Percentiles rank a stretch among this genome's conserved stretches.
Conservation (phyloP, 2,329 filamentous ascomycete genomes). For the Clonostachys byssicola region DNA sequence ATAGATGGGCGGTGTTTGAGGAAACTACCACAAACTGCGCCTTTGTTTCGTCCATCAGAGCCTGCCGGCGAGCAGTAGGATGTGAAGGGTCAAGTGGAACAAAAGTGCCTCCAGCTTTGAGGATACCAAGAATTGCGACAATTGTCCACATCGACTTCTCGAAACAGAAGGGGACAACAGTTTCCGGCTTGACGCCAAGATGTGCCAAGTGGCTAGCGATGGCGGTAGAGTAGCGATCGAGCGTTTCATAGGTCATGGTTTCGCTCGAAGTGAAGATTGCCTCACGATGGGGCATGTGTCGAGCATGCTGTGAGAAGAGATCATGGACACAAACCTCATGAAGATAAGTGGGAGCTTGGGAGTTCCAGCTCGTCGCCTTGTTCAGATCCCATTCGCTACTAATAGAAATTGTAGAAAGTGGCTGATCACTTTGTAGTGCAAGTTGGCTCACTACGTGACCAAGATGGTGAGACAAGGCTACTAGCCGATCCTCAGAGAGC, state of each 20-base stretch:
- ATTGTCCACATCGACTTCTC: slow-evolving; percentile 17
- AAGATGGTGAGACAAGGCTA: slow-evolving; percentile 2
- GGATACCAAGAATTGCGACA: slow-evolving; percentile 14
- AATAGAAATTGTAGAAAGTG: not conserved
- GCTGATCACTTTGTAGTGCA: not conserved
- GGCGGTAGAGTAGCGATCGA: slow-evolving; percentile 9
- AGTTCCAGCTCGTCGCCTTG: slow-evolving; percentile 20
- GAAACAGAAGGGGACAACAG: slow-evolving; percentile 14
- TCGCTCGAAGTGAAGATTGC: slow-evolving; percentile 15
- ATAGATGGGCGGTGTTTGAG: slow-evolving; percentile 12
- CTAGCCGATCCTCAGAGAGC: not conserved
- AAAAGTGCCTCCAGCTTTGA: slow-evolving; percentile 20
- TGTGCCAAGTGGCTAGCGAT: slow-evolving; percentile 7
- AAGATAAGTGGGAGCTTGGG: not conserved
- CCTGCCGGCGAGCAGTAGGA: slow-evolving; percentile 1
- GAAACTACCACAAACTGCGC: slow-evolving; percentile 6
- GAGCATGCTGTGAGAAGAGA: slow-evolving; percentile 28
- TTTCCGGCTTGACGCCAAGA: slow-evolving; percentile 1
- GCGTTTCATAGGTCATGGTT: slow-evolving; percentile 10
- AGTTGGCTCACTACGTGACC: slow-evolving; percentile 1
- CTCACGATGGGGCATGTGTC: slow-evolving; percentile 3
- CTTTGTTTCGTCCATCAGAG: slow-evolving; percentile 3
- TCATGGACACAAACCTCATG: slow-evolving; percentile 33
- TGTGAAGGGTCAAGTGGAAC: slow-evolving; percentile 15
- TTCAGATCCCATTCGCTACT: not conserved